Base-by-base conservation (phyloP, 768 basidiomycete genomes). In the Amanita inopinata region DNA sequence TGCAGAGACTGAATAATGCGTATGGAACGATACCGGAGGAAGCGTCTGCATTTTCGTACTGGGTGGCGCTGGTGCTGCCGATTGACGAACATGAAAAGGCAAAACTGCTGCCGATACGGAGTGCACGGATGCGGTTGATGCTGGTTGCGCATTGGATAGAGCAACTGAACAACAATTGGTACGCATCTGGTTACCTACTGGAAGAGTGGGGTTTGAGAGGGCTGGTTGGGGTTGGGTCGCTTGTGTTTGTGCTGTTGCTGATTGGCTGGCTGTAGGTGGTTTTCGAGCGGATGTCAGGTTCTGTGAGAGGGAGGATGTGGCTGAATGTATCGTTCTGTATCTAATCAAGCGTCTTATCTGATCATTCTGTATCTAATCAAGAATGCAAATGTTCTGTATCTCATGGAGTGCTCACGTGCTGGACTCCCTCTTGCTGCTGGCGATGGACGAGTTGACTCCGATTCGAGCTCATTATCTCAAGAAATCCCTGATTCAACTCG, bases 401-500 rank as follows among this genome's bases (percentile, higher is more conserved):
- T n/a, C n/a, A n/a, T n/a, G n/a, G n/a, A n/a, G n/a, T n/a, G n/a
- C n/a, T n/a, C n/a, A n/a, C n/a, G n/a, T 28, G 27, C 27, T n/a
- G 27, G 7, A 28, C 7, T n/a, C 27, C 7, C 27, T 28, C n/a
- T 28, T 28, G n/a, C n/a, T n/a, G n/a, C n/a, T 28, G 27, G 7
- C 27, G n/a, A 28, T 28, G 27, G 27, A 28, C 27, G 43, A 44
- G 25, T 76, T 97, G 37, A 88, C 90, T 1, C 88, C 94, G 9
- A 66, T 93, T 36, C 83, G 93, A 32, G 91, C 93, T 3, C 96
- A 99, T 58, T 99, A 99, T 62, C 86, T 99, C 59, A 99, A 98
- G 71, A 98, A 98, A 62, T 76, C 88, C 12, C 80, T 99, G 43
- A 73, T 97, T 33, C 78, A 84, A 51, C 80, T 97, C 39, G 82